Conservation (phyloP, 352 stramenopile genomes). For the Phytophthora ohioensis region DNA sequence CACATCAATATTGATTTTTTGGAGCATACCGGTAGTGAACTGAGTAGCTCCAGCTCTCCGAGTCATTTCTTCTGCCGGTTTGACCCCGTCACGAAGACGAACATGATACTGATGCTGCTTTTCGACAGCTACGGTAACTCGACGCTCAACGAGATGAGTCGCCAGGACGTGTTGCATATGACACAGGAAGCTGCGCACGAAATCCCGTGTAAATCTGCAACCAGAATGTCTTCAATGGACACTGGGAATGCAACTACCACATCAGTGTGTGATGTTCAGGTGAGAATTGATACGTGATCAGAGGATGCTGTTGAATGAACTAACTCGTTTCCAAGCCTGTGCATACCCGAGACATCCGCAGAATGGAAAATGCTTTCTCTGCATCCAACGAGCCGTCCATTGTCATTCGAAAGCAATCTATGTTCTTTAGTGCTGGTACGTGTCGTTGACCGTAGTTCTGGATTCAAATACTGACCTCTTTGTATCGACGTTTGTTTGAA, state of each 20-base stretch:
- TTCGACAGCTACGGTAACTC: conserved; percentile 56
- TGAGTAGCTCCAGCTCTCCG: conserved; percentile 30
- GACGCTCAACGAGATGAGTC: conserved; percentile 59
- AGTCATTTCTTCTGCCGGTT: conserved; percentile 49
- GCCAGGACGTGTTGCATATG: conserved; percentile 59
- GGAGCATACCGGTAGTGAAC: conserved; percentile 16
- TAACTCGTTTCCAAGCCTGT: conserved; percentile 43
- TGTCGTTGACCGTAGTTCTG: no score
- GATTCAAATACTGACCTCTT: neutral
- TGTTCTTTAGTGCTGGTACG: conserved; percentile 68
- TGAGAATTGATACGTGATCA: conserved; percentile 30
- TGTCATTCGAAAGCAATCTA: conserved; percentile 63
- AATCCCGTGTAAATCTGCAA: neutral
- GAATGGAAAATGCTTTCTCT: conserved; percentile 71
- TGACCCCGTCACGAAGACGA: conserved; percentile 43
- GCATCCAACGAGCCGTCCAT: conserved; percentile 69
- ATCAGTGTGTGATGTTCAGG: conserved; percentile 46
- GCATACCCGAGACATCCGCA: conserved; percentile 67
- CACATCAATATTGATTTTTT: conserved; percentile 31
- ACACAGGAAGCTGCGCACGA: conserved; percentile 53
- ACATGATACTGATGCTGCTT: conserved; percentile 44
- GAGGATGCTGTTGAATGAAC: neutral
- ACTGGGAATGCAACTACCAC: neutral
- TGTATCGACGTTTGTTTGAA: no score
- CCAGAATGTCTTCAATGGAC: no score